Evolutionary conservation across 352 stramenopile species (phyloP), one percentile per base, ranked within the genome.

Genomic region (Thraustochytrium striatum): DNA sequence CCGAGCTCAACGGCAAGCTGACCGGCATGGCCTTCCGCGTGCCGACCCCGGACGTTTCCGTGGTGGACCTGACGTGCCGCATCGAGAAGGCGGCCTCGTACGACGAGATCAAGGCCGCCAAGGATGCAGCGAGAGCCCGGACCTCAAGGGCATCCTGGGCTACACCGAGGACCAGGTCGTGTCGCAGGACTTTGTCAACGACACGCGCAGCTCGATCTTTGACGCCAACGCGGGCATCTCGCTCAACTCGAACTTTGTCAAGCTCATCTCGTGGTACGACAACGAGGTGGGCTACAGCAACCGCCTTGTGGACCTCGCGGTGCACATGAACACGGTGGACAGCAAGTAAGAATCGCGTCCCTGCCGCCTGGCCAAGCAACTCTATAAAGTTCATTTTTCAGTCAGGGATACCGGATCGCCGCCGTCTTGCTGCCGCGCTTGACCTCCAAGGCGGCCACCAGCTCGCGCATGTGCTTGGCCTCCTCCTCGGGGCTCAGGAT

Each of bases 201-300:
- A 96, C 83, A 69, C 83, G 11, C 89, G 90, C 79, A 95, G 89
- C 38, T 95, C 87, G 75, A 95, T 97, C 82, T 97, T 98, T 85
- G 94, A 98, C 82, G 89, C 93, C 69, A 94, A 93, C 72, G 94
- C 94, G 38, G 92, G 92, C 83, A 97, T 98, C 87, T 87, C 91
- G 53, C 87, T 98, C 59, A 96, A 89, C 70, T 88, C 96, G 81
- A 91, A 95, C 87, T 98, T 98, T 85, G 91, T 98, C 68, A 98
- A 98, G 94, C 90, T 98, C 82, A 90, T 99, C 61, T 96, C 95
- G 79, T 99, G 95, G 95, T 99, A 99, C 85, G 96, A 99, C 89
- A 99, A 99, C 90, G 96, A 99, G 87, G 98, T 92, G 89, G 96
- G 96, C 82, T 99, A 99, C 94, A 97, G 89, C 82, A 89, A 89